Evolutionary conservation across 2,329 filamentous ascomycete species (phyloP).

Genomic region (Pseudogymnoascus sp.): DNA sequence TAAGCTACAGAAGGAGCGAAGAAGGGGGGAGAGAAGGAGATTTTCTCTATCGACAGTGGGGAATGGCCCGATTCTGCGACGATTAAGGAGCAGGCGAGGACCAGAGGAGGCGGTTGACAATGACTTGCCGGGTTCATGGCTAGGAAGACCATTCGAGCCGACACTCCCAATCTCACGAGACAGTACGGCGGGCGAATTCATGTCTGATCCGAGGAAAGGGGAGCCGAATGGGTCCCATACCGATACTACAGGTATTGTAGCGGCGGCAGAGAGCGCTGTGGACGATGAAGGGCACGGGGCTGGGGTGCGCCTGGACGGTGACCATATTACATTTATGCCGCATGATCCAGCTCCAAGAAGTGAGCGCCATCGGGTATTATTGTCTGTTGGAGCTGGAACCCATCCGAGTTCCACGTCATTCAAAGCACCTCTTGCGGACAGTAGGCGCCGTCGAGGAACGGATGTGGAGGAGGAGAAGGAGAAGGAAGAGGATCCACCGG

Average conservation of each 20-base stretch:
- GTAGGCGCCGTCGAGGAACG: constrained; percentile 33
- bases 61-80: background rate
- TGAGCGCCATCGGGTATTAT: background rate
- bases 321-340: constrained; percentile 1
- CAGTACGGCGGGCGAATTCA: background rate
- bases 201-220: background rate
- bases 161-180: background rate
- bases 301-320: background rate
- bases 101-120: background rate
- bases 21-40: constrained; percentile 4
- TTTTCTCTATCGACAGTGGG: background rate
- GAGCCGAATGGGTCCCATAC: background rate
- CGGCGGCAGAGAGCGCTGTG: background rate
- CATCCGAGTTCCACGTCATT: background rate
- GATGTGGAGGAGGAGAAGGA: constrained; percentile 50
- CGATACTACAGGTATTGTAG: background rate
- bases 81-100: background rate
- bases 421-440: constrained; percentile 17
- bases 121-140: background rate
- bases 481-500: constrained; percentile 55
- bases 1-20: constrained; percentile 31
- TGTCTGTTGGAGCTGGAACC: background rate
- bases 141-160: background rate
- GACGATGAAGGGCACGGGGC: background rate
- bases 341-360: background rate